Percentiles rank a stretch among this genome's conserved stretches.
These are phyloP conservation scores for Sergeia podlipaevii DNA, from an alignment of 208 protist genomes.

Conservation along the genomic window DNA sequence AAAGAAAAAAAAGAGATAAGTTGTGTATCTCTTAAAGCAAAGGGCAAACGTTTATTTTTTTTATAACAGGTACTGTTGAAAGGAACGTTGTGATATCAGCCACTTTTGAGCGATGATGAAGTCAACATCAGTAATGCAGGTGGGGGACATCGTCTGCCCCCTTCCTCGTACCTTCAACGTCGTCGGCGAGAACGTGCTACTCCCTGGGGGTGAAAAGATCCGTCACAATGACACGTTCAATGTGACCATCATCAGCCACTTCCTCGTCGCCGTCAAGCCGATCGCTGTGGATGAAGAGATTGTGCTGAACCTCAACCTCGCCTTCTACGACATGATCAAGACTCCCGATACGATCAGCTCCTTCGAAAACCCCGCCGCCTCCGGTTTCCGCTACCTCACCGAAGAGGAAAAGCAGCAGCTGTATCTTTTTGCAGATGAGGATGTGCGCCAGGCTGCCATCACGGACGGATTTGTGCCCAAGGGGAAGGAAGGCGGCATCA, in stretches of 20 bases:
- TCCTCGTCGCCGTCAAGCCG: slow-evolving; percentile 54
- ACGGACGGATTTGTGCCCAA: slow-evolving; percentile 60
- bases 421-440: slow-evolving; percentile 72
- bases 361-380: slow-evolving; percentile 25
- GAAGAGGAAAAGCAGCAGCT: slow-evolving; percentile 58
- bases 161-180: slow-evolving; percentile 33
- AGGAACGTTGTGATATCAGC: too few species aligned
- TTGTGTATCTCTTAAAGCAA: not conserved
- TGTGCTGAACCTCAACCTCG: slow-evolving; percentile 59
- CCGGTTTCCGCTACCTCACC: slow-evolving; percentile 56
- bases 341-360: not conserved
- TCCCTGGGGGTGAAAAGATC: slow-evolving; percentile 40
- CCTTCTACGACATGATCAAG: slow-evolving; percentile 57
- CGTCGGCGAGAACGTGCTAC: slow-evolving; percentile 31
- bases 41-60: too few species aligned
- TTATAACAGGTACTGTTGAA: too few species aligned
- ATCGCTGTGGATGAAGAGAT: slow-evolving; percentile 38
- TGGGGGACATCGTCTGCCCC: slow-evolving; percentile 70
- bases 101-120: slow-evolving; percentile 52
- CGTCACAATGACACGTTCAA: slow-evolving; percentile 58
- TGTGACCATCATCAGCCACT: slow-evolving; percentile 73
- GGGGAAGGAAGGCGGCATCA: slow-evolving; percentile 39
- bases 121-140: slow-evolving; percentile 20
- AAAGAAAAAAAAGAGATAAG: slow-evolving; percentile 15
- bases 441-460: slow-evolving; percentile 71